Base-by-base conservation (phyloP, 495 filamentous ascomycete genomes). In the Aspergillus biplanus region DNA sequence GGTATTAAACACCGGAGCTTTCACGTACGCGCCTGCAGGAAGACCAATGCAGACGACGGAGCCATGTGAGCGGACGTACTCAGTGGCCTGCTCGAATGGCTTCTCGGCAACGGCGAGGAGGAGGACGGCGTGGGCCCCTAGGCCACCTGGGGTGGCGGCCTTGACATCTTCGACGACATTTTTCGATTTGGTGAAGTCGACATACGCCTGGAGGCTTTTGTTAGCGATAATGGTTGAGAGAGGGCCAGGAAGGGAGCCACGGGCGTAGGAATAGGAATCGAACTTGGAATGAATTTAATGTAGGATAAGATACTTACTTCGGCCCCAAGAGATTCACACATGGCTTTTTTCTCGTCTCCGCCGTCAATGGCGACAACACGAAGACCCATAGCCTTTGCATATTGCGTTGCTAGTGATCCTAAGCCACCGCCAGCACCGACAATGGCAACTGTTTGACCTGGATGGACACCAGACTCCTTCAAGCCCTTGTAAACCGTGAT, bases 401-500 rank as follows among this genome's bases (percentile, higher is more conserved):
- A 96, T 75, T 96, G 92, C 66, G 89, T 78, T 21, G 93, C 93
- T 63, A 97, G 80, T 64, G 85, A 87, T 18, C 93, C 93, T 32
- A 97, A 81, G 16, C 93, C 93, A 71, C 93, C 93, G 31, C 92
- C 93, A 13, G 92, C 93, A 63, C 93, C 93, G 55, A 95, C 92
- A 65, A 97, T 89, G 64, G 90, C 92, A 11, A 97, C 87, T 21
- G 82, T 88, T 74, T 96, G 85, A 35, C 93, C 93, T 0, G 92
- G 86, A 3, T 84, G 77, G 0, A 80, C 87, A 11, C 86, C 86
- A 3, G 90, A 91, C 73, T 95, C 91, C 78, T 96, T 96, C 54
- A 97, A 73, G 13, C 91, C 93, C 78, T 96, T 96, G 82, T 96
- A 97, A 65, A 95, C 92, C 21, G 93, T 97, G 71, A 97, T 87